Conservation (phyloP, 805 yeast species). For the Kurtzmaniella cleridarum region DNA sequence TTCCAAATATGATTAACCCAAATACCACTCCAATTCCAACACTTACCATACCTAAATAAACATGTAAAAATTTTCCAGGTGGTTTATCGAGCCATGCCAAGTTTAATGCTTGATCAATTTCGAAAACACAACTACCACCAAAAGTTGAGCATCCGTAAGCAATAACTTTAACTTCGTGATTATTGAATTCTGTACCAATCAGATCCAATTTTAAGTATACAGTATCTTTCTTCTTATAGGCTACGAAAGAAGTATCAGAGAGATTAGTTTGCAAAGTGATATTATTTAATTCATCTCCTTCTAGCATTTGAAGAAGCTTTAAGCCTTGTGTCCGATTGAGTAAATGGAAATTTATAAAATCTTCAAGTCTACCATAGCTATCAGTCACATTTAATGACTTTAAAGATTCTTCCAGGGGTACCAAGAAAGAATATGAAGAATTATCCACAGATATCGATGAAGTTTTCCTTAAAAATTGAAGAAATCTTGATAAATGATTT, state of each 20-base stretch:
- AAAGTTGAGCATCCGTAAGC: slow-evolving; percentile 53
- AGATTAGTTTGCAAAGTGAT: slow-evolving; percentile 3
- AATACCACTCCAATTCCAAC: slow-evolving; percentile 60
- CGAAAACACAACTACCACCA: slow-evolving; percentile 47
- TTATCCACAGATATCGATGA: no score
- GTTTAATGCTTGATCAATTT: slow-evolving; percentile 64
- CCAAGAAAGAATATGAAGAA: slow-evolving; percentile 50
- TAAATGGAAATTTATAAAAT: slow-evolving; percentile 63
- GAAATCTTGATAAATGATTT: no score
- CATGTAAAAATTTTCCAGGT: slow-evolving; percentile 41
- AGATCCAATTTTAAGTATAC: slow-evolving; percentile 1
- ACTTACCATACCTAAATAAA: slow-evolving; percentile 64
- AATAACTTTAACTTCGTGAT: slow-evolving; percentile 53
- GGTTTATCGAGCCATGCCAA: slow-evolving; percentile 54
- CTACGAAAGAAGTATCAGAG: background rate
- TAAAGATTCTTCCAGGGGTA: slow-evolving; percentile 63
- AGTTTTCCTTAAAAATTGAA: no score
- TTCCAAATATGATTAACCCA: slow-evolving; percentile 44
- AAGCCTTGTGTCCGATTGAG: slow-evolving; percentile 53
- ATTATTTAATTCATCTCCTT: slow-evolving; percentile 7
- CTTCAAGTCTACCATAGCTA: slow-evolving; percentile 38
- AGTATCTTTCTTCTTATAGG: background rate
- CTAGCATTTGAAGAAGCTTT: slow-evolving; percentile 44
- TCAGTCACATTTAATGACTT: slow-evolving; percentile 44
- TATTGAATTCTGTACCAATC: slow-evolving; percentile 24